phyloP scores from a whole-genome alignment of 2,329 filamentous ascomycete species.

The Botryotinia calthae region DNA sequence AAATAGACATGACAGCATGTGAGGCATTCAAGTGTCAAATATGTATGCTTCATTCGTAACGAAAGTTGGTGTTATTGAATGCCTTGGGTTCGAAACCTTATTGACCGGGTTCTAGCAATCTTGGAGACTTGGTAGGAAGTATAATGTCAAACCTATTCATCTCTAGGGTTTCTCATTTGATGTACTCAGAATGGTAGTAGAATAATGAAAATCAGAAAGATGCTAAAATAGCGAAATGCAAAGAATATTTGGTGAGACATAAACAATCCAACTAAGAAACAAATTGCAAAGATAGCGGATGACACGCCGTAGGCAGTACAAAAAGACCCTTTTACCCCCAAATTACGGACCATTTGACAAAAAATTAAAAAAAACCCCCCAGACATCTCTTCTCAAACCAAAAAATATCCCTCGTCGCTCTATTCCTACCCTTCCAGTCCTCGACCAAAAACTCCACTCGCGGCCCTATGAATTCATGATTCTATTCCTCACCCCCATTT shows the following conservation, averaged over 20 bases:
- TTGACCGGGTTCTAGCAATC: too few species aligned
- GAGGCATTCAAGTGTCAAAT: too few species aligned
- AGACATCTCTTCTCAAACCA: neutral
- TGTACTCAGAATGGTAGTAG: too few species aligned
- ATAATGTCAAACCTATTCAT: too few species aligned
- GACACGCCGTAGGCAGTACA: neutral
- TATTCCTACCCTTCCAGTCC: neutral
- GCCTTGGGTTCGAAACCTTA: fast-evolving
- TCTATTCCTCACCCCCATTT: neutral
- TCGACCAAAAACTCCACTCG: neutral
- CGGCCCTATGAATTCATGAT: neutral
- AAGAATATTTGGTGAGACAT: too few species aligned
- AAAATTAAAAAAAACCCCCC: neutral
- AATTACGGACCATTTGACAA: neutral
- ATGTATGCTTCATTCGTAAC: too few species aligned
- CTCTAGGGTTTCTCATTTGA: too few species aligned
- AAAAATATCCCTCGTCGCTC: neutral
- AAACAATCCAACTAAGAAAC: too few species aligned
- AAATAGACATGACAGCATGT: too few species aligned
- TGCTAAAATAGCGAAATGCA: neutral
- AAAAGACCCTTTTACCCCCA: fast-evolving
- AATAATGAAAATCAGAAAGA: too few species aligned
- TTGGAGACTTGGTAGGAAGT: too few species aligned
- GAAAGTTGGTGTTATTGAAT: too few species aligned
- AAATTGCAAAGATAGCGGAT: neutral